A percentile compares a stretch with the other conserved stretches of the same genome.
Conservation (phyloP, 352 stramenopile species). For the Phytopythium kandeliae region DNA sequence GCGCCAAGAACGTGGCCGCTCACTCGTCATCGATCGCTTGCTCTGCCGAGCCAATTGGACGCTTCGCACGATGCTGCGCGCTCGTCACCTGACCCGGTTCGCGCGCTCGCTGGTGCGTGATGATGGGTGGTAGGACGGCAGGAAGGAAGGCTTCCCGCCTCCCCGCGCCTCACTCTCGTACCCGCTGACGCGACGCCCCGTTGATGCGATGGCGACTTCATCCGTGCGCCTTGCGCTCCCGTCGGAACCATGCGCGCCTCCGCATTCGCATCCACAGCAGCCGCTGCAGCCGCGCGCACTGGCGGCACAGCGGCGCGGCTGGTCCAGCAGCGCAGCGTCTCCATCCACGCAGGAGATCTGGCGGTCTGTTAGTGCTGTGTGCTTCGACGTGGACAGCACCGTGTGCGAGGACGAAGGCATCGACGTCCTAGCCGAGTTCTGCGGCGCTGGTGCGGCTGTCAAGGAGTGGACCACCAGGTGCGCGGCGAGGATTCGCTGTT, state of each 20-base stretch:
- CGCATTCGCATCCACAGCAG: constrained; percentile 16
- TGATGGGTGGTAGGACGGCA: constrained; percentile 6
- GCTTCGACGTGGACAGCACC: constrained; percentile 97
- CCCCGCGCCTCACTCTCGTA: not conserved
- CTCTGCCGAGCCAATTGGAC: constrained; percentile 2
- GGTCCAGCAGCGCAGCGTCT: constrained; percentile 9
- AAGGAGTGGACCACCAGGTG: constrained; percentile 92
- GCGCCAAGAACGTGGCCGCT: not conserved
- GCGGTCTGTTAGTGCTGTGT: constrained; percentile 70
- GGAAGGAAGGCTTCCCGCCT: too few species aligned
- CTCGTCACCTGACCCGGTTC: constrained; percentile 18
- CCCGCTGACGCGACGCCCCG: not conserved
- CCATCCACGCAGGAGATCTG: constrained; percentile 41
- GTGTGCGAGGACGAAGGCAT: constrained; percentile 98
- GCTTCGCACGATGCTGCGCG: constrained; percentile 14
- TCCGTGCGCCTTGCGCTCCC: not conserved
- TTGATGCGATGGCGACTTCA: constrained; percentile 1
- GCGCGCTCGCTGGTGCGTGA: constrained; percentile 8
- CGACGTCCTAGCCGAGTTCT: constrained; percentile 96
- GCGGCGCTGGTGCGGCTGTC: constrained; percentile 92
- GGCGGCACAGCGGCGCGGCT: constrained; percentile 9
- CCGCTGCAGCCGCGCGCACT: constrained; percentile 14
- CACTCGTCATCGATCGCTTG: not conserved
- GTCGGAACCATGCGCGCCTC: not conserved
- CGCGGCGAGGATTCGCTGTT: too few species aligned